A percentile compares a stretch with the other conserved stretches of the same genome.
Conservation (phyloP, 495 filamentous ascomycete genomes). For the Tuber melanosporum region DNA sequence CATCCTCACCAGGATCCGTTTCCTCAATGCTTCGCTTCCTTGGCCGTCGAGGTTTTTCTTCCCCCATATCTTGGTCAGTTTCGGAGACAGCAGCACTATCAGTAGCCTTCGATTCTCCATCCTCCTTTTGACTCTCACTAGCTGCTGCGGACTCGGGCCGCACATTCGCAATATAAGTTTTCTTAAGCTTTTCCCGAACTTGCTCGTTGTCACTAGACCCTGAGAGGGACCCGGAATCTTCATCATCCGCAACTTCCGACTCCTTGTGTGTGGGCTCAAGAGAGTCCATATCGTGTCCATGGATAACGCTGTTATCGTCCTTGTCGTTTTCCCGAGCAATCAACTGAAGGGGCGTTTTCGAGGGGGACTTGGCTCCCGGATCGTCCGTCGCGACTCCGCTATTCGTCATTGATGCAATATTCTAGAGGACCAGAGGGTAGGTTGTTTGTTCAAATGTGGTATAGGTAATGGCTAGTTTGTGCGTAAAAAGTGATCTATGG, state of each 20-base stretch:
- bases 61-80: constrained; percentile 34
- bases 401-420: constrained; percentile 36
- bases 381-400: constrained; percentile 35
- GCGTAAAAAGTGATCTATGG: not conserved
- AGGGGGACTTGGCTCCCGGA: constrained; percentile 5
- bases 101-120: constrained; percentile 11
- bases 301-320: constrained; percentile 11
- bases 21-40: constrained; percentile 40
- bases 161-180: constrained; percentile 40
- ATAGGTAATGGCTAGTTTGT: not conserved
- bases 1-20: constrained; percentile 32
- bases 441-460: not conserved
- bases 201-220: constrained; percentile 30
- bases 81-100: constrained; percentile 26
- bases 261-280: not conserved
- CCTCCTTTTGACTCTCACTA: constrained; percentile 21
- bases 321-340: not conserved
- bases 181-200: constrained; percentile 42
- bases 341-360: not conserved
- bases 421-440: not conserved
- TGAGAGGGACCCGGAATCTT: not conserved
- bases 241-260: not conserved
- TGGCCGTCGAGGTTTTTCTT: constrained; percentile 31
- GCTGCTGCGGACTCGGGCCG: constrained; percentile 32
- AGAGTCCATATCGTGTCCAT: constrained; percentile 21